Conservation (phyloP, 805 yeast species). For the Ogataea pini region DNA sequence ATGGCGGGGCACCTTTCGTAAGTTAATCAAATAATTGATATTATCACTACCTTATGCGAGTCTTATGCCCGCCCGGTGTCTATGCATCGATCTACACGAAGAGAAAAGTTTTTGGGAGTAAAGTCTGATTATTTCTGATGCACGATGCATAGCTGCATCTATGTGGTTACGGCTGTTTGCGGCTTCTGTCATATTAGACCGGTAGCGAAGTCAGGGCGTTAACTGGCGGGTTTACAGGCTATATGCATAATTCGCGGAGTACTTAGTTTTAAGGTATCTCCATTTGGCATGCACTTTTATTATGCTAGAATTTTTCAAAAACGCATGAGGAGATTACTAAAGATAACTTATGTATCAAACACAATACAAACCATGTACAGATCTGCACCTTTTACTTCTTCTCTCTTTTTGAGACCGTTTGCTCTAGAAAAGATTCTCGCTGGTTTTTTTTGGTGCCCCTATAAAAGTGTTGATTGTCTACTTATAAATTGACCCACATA, state of each 20-base stretch:
- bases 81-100: background rate
- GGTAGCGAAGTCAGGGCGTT: conserved; percentile 3
- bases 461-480: background rate
- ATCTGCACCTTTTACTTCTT: conserved; percentile 6
- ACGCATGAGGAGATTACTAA: background rate
- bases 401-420: conserved; percentile 5
- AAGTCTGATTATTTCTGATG: background rate
- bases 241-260: background rate
- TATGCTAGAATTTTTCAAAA: background rate
- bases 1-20: background rate
- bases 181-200: conserved; percentile 3
- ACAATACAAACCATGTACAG: conserved; percentile 2
- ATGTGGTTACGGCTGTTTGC: background rate
- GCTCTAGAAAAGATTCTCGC: background rate
- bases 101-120: background rate
- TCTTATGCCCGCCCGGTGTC: background rate
- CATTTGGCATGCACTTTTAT: background rate
- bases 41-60: background rate
- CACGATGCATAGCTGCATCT: background rate
- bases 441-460: background rate
- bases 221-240: background rate
- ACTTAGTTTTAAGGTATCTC: background rate
- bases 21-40: background rate
- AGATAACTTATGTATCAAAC: background rate
- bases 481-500: background rate